Conservation (phyloP, 495 filamentous ascomycete species). For the Tuber calosporum region DNA sequence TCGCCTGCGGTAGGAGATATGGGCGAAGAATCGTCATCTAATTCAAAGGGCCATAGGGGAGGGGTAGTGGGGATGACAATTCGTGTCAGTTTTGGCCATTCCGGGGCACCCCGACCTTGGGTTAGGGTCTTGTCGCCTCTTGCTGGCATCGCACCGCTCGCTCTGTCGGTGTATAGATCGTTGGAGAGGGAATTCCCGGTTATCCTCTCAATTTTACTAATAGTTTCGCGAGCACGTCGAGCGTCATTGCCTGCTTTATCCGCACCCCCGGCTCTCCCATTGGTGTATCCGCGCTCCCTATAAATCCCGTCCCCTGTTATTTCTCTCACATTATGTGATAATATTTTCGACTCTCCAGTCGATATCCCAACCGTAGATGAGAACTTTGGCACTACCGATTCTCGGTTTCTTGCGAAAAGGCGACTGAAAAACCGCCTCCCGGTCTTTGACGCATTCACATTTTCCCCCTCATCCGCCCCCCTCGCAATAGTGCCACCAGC, state of each 20-base stretch:
- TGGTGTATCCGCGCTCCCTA: conserved; percentile 5
- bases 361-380: neutral
- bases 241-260: conserved; percentile 12
- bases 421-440: neutral
- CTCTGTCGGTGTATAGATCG: conserved; percentile 27
- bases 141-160: conserved; percentile 26
- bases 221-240: conserved; percentile 5
- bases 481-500: neutral
- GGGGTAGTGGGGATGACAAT: conserved; percentile 1
- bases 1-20: conserved; percentile 20
- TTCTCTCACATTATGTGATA: conserved; percentile 14
- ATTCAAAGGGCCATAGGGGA: neutral
- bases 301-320: conserved; percentile 12
- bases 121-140: conserved; percentile 12
- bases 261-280: neutral
- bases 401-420: neutral
- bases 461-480: neutral
- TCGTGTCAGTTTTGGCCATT: conserved; percentile 8
- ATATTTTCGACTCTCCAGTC: conserved; percentile 13
- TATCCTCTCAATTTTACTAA: conserved; percentile 39
- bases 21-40: conserved; percentile 27
- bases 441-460: neutral
- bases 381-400: conserved; percentile 1
- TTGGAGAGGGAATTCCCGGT: conserved; percentile 36
- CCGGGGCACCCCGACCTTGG: conserved; percentile 10